Evolutionary conservation across 208 protist genomes (phyloP), one percentile per base, ranked within the genome.

Genomic region (Tritrichomonas foetus): DNA sequence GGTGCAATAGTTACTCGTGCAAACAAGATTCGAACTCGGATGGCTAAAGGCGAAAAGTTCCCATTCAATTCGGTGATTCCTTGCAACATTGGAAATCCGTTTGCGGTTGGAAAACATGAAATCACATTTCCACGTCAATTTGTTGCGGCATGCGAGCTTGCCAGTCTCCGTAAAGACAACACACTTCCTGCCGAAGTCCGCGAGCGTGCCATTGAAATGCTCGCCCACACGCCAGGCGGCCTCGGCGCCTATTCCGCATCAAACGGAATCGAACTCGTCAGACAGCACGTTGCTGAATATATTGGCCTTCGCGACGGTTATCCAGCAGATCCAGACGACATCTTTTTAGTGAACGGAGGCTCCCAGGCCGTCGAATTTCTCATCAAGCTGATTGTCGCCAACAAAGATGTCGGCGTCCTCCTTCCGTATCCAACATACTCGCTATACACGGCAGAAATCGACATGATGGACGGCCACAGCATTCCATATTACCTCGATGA

Each of bases 361-460:
- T 98, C 96, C 80, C 94, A 94, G 55, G 98, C 96, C 16, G 97
- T 99, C n/a, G 96, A 97, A 95, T 93, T 97, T 33, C 75, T 98
- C 30, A 72, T 99, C 41, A 95, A 98, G 94, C 36, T 96, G 20
- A 78, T 99, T 2, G 78, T 95, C 20, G 61, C 94, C 30, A 25
- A 82, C 49, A 61, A 0, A 47, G 36, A 50, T 9, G 94, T 95
- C 94, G 95, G 95, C 0, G 66, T 95, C 25, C 33, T 99, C 95
- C 97, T 99, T 61, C 99, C 99, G 27, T 98, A 99, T 80, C 99
- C 99, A 93, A 98, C 99, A 96, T 99, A 99, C 96, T 99, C 99
- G 92, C 96, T 99, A 13, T 99, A 99, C 96, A 98, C 97, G 66
- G 99, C 98, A 9, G 96, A 98, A 93, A 97, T 99, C 93, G 95